These are phyloP conservation scores for Microcera coccophila DNA, from an alignment of 2,329 filamentous ascomycete genomes.

Conservation along the genomic window DNA sequence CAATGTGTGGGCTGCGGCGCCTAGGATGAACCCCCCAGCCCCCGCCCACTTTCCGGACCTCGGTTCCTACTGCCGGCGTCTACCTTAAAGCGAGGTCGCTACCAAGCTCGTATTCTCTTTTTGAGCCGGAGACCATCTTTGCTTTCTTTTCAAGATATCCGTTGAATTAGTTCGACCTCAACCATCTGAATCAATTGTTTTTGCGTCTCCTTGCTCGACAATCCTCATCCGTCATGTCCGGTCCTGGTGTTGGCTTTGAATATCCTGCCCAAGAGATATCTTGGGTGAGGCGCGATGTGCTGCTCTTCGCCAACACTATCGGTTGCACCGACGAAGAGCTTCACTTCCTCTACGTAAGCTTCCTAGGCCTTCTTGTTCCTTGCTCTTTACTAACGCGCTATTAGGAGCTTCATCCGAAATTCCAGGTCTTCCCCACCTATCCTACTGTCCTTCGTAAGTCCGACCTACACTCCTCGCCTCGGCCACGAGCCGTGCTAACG, in stretches of 20 bases:
- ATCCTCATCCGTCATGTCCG: slow-evolving; percentile 31
- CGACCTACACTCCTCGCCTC: background rate
- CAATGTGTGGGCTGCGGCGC: no score
- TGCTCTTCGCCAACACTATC: slow-evolving; percentile 89
- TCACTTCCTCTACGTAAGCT: slow-evolving; percentile 80
- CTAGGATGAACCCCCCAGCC: no score
- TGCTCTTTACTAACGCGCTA: slow-evolving; percentile 6
- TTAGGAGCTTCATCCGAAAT: slow-evolving; percentile 82
- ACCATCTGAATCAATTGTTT: background rate
- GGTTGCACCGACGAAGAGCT: slow-evolving; percentile 82
- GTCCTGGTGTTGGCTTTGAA: slow-evolving; percentile 68
- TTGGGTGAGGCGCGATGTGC: slow-evolving; percentile 82
- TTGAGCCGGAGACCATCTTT: background rate
- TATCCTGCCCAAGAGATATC: slow-evolving; percentile 71
- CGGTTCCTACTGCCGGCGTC: no score
- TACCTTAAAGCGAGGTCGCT: slow-evolving; percentile 1
- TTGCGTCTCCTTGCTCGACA: background rate
- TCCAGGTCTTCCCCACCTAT: slow-evolving; percentile 86
- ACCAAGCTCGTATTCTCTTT: background rate
- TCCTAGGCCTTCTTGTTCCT: background rate
- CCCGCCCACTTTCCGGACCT: no score
- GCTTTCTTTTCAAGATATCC: background rate
- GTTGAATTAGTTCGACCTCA: background rate
- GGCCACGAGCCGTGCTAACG: slow-evolving; percentile 4
- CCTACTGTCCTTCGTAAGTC: slow-evolving; percentile 69